A percentile compares a stretch with the other conserved stretches of the same genome.
Conservation (phyloP, 768 basidiomycete genomes). For the Trametopsis cervina region DNA sequence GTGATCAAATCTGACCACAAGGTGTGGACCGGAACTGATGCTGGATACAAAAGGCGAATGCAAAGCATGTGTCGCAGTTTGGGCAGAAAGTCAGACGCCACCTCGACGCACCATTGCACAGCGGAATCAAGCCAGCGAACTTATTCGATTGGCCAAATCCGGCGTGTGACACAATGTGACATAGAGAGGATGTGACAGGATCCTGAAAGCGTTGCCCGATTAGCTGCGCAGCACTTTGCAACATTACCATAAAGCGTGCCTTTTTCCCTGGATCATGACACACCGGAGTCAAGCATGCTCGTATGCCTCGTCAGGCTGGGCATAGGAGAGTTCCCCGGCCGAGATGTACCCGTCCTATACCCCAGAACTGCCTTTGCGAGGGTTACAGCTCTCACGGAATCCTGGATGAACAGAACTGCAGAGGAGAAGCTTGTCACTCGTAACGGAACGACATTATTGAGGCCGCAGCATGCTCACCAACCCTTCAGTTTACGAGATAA, state of each 20-base stretch:
- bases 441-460: too few species aligned
- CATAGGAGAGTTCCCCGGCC: slow-evolving; percentile 5
- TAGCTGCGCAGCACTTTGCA: slow-evolving; percentile 3
- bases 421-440: neutral
- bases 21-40: neutral
- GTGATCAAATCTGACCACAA: slow-evolving; percentile 11
- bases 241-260: slow-evolving; percentile 11
- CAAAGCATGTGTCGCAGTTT: neutral
- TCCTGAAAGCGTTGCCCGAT: slow-evolving; percentile 14
- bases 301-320: neutral
- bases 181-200: slow-evolving; percentile 1
- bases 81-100: neutral
- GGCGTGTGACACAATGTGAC: slow-evolving; percentile 2
- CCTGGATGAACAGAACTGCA: neutral
- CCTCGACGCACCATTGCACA: neutral
- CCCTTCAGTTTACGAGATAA: too few species aligned
- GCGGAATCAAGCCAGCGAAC: too few species aligned
- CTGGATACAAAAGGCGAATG: neutral
- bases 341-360: slow-evolving; percentile 8
- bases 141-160: neutral
- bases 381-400: slow-evolving; percentile 7
- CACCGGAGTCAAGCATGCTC: neutral
- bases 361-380: slow-evolving; percentile 9
- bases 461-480: too few species aligned
- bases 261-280: slow-evolving; percentile 8